phyloP scores from a whole-genome alignment of 2,329 filamentous ascomycete species.

The Mariannaea sp. region DNA sequence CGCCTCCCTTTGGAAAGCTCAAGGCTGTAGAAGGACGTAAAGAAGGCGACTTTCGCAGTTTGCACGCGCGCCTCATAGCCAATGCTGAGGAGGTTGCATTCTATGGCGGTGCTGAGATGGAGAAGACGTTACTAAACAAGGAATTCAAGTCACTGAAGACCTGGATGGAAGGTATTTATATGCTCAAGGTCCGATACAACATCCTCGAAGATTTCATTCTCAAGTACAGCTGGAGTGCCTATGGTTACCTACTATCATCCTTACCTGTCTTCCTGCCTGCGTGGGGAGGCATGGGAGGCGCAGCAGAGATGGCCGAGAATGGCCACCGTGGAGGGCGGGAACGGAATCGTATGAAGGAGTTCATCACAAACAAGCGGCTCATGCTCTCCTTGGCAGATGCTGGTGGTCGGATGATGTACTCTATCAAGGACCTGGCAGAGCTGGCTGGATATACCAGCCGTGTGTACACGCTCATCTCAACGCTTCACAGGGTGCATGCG shows the following conservation, averaged over 20 bases:
- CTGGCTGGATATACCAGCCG: slow-evolving; percentile 94
- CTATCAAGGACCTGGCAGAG: slow-evolving; percentile 96
- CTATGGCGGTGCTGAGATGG: slow-evolving; percentile 93
- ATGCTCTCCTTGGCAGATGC: slow-evolving; percentile 98
- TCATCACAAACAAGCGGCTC: slow-evolving; percentile 97
- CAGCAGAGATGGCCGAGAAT: slow-evolving; percentile 65
- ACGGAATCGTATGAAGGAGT: slow-evolving; percentile 91
- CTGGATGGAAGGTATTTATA: slow-evolving; percentile 99
- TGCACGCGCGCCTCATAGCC: slow-evolving; percentile 90
- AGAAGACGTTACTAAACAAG: slow-evolving; percentile 87
- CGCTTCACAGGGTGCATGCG: slow-evolving; percentile 90
- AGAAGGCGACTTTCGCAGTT: slow-evolving; percentile 90
- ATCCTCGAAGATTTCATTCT: slow-evolving; percentile 98
- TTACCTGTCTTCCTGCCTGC: slow-evolving; percentile 92
- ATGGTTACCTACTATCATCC: slow-evolving; percentile 91
- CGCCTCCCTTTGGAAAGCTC: slow-evolving; percentile 93
- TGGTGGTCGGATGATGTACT: slow-evolving; percentile 99
- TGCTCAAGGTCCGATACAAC: slow-evolving; percentile 96
- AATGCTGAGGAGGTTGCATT: slow-evolving; percentile 98
- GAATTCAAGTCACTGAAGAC: slow-evolving; percentile 91
- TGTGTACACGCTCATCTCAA: slow-evolving; percentile 94
- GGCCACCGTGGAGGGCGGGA: slow-evolving; percentile 65
- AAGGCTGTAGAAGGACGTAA: slow-evolving; percentile 95
- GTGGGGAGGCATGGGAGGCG: slow-evolving; percentile 84
- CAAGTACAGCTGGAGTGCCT: slow-evolving; percentile 98